phyloP scores from a whole-genome alignment of 345 rosid species.

The Lepidium didymum region DNA sequence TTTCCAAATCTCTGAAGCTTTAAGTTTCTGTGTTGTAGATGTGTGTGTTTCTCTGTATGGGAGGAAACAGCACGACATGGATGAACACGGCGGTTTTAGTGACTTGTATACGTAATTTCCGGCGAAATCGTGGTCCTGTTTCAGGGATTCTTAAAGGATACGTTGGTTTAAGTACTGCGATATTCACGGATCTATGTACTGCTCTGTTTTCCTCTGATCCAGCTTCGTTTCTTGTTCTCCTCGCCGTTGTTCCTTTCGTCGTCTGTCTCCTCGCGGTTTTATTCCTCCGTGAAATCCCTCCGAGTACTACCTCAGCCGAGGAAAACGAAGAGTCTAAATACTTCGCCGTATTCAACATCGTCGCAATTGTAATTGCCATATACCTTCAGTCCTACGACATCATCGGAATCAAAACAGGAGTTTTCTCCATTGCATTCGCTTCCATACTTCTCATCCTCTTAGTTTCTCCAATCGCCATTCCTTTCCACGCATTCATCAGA shows the following conservation, averaged over 20 bases:
- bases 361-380: constrained; percentile 40
- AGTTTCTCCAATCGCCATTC: constrained; percentile 41
- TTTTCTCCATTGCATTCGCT: constrained; percentile 38
- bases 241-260: constrained; percentile 44
- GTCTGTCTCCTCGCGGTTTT: constrained; percentile 41
- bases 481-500: constrained; percentile 28
- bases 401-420: constrained; percentile 35
- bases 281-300: constrained; percentile 42
- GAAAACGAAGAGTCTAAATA: constrained; percentile 30
- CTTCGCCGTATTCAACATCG: constrained; percentile 39
- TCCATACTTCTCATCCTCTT: constrained; percentile 35
- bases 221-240: constrained; percentile 41
- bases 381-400: constrained; percentile 48
- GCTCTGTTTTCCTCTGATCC: constrained; percentile 48
- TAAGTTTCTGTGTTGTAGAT: constrained; percentile 31
- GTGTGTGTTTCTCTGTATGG: constrained; percentile 55
- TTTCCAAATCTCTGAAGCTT: not conserved
- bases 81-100: constrained; percentile 67
- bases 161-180: constrained; percentile 57
- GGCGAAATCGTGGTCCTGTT: constrained; percentile 49
- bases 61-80: constrained; percentile 66
- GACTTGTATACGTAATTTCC: constrained; percentile 58
- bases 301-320: constrained; percentile 19
- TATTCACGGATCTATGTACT: constrained; percentile 49
- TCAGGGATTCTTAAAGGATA: constrained; percentile 59